These are phyloP conservation scores for Leccinum solheimii DNA, from an alignment of 1,284 basidiomycete species.

Conservation along the genomic window DNA sequence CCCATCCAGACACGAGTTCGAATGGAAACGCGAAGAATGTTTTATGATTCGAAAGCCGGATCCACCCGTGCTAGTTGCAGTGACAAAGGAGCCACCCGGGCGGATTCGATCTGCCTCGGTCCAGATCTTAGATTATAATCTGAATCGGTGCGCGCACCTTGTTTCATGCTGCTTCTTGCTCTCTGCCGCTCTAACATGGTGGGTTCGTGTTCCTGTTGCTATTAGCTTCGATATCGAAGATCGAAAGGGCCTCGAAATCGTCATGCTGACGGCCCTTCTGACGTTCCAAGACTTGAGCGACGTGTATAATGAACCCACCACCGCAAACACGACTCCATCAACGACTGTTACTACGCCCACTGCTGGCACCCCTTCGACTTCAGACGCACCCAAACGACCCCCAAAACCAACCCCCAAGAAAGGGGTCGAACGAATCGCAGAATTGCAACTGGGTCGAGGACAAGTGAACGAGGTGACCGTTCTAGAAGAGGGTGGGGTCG, in stretches of 20 bases:
- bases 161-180: background rate
- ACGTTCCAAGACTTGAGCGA: slow-evolving; percentile 77
- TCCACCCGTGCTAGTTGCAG: slow-evolving; percentile 77
- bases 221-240: slow-evolving; percentile 80
- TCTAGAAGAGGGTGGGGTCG: slow-evolving; percentile 59
- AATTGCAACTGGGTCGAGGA: slow-evolving; percentile 61
- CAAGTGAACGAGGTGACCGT: slow-evolving; percentile 75
- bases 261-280: slow-evolving; percentile 71
- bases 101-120: slow-evolving; percentile 64
- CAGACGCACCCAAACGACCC: slow-evolving; percentile 45
- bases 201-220: background rate
- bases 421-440: slow-evolving; percentile 65
- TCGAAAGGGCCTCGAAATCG: slow-evolving; percentile 79
- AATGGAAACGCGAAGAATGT: slow-evolving; percentile 82
- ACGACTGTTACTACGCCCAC: slow-evolving; percentile 5
- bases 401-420: slow-evolving; percentile 63
- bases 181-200: background rate
- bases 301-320: slow-evolving; percentile 41
- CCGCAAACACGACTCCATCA: slow-evolving; percentile 10
- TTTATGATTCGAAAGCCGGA: slow-evolving; percentile 82
- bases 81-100: slow-evolving; percentile 72
- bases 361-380: background rate
- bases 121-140: slow-evolving; percentile 86
- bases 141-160: slow-evolving; percentile 54
- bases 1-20: slow-evolving; percentile 67